These are phyloP conservation scores for Zymoseptoria tritici DNA, from an alignment of 2,329 filamentous ascomycete genomes.

Conservation along the genomic window DNA sequence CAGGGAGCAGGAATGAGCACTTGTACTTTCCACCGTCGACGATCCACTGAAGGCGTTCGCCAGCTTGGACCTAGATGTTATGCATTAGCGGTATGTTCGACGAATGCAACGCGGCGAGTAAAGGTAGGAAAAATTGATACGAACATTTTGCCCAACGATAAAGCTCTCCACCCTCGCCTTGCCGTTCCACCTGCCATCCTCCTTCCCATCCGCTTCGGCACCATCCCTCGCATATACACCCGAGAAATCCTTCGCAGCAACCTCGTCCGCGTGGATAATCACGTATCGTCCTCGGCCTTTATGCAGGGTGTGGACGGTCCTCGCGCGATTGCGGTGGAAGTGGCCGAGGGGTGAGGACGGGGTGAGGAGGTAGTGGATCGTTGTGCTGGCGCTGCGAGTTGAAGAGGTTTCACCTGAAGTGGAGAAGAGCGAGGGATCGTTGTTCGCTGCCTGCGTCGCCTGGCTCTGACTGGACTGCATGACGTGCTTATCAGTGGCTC, in stretches of 20 bases:
- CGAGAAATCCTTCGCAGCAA: constrained; percentile 14
- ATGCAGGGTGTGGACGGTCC: constrained; percentile 55
- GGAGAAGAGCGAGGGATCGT: constrained; percentile 29
- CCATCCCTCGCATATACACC: constrained; percentile 23
- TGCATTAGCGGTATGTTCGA: background rate
- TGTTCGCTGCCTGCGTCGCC: background rate
- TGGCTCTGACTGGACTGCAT: no score
- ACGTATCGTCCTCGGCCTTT: constrained; percentile 57
- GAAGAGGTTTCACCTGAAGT: constrained; percentile 1
- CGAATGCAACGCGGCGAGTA: background rate
- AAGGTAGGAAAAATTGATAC: constrained; percentile 2
- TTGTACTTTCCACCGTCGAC: constrained; percentile 64
- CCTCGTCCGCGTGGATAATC: constrained; percentile 52
- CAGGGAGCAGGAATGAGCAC: constrained; percentile 52
- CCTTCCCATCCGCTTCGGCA: constrained; percentile 47
- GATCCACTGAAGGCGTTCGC: constrained; percentile 51
- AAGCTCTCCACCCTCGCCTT: constrained; percentile 55
- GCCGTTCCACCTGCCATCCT: constrained; percentile 33
- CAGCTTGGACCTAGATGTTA: background rate
- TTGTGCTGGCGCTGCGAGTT: constrained; percentile 50
- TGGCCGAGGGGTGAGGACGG: constrained; percentile 47
- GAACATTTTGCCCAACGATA: constrained; percentile 53
- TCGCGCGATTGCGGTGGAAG: constrained; percentile 52
- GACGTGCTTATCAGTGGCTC: no score
- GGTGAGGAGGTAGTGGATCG: constrained; percentile 59